Evolutionary conservation across 805 yeast species (phyloP), one percentile per base, ranked within the genome.

Genomic region (Zygoascus biomembranicola): DNA sequence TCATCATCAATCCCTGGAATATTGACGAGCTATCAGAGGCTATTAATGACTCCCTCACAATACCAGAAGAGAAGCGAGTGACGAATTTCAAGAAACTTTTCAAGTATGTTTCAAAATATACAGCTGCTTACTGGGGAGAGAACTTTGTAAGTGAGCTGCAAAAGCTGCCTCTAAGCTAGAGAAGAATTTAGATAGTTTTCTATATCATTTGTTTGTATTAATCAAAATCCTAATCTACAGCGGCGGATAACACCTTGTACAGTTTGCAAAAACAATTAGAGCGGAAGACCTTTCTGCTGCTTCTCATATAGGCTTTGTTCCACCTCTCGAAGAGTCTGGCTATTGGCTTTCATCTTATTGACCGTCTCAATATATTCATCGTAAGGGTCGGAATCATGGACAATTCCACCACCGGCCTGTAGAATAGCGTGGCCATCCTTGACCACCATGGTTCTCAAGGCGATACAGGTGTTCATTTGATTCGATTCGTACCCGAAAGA

Each of bases 351-450:
- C 96, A 94, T 90, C 74, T 94, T 94, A 76, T 94, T 94, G 85
- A 94, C 84, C 1, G 98, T 94, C 74, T 94, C 99, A 48, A 90
- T 74, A 69, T 90, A 94, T 73, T 94, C 99, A 57, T 92, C 99
- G 63, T 84, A 82, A 53, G 95, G 96, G 68, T 94, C 97, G 58
- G 95, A 85, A 68, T 94, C 99, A 67, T 76, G 84, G 23, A 94
- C 99, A 67, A 94, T 94, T 55, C 99, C 99, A 53, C 99, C 99
- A 59, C 99, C 99, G 2, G 99, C 98, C 75, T 94, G 99, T 61
- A 94, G 75, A 64, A 90, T 92, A 0, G 97, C 97, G 51, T 80
- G 75, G 26, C 90, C 92, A 61, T 92, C 88, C 66, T 94, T 94
- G 66, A 80, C 85, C 46, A 94, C 90, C 99, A 94, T 92, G 0